Conservation (phyloP, 179 eudicot species). For the Spinacia oleracea region DNA sequence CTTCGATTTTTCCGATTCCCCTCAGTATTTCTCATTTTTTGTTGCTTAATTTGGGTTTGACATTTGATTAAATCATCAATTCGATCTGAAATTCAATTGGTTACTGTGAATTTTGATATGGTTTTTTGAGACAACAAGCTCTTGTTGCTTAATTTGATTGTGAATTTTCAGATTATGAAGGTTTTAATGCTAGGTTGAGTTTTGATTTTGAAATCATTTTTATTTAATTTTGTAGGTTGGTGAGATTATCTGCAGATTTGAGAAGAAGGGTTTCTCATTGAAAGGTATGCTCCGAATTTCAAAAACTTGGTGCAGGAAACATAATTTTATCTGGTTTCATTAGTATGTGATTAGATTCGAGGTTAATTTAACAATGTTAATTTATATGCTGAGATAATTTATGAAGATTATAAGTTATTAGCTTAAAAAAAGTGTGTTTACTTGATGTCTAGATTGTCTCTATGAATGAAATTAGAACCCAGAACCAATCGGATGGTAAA, state of each 20-base stretch:
- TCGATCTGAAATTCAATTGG: background rate
- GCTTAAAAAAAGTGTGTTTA: background rate
- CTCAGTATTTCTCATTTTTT: background rate
- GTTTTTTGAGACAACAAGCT: background rate
- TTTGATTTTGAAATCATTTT: background rate
- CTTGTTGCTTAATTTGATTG: background rate
- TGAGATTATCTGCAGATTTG: constrained; percentile 87
- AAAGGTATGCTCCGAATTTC: constrained; percentile 49
- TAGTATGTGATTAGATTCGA: background rate
- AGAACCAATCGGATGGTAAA: background rate
- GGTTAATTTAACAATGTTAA: background rate
- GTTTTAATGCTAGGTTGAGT: background rate
- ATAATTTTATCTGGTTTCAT: background rate
- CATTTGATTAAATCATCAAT: background rate
- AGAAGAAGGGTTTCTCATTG: constrained; percentile 88
- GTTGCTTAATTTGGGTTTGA: background rate
- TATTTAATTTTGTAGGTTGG: constrained; percentile 51
- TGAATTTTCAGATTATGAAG: background rate
- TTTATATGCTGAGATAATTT: background rate
- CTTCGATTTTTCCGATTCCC: background rate
- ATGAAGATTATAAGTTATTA: background rate
- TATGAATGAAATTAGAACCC: too few relatives aligned
- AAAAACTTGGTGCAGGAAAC: background rate
- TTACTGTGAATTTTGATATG: background rate
- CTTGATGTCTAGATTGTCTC: background rate